These are phyloP conservation scores for Populus alba DNA, from an alignment of 345 rosid genomes.

Conservation along the genomic window DNA sequence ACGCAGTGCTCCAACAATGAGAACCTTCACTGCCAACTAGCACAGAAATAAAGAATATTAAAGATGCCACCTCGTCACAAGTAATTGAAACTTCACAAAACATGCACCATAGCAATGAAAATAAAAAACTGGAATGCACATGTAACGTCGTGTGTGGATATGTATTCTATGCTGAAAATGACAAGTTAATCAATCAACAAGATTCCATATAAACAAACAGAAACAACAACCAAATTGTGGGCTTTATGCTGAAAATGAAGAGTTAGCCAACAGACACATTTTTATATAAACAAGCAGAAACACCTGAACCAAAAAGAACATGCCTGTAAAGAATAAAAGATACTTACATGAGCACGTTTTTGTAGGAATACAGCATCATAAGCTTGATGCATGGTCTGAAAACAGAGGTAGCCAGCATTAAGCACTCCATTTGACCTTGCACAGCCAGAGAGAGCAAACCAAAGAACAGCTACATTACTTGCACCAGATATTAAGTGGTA, in stretches of 20 bases:
- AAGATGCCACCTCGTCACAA: not conserved
- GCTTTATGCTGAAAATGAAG: not conserved
- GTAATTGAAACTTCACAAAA: too few relatives aligned
- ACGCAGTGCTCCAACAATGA: slow-evolving; percentile 56
- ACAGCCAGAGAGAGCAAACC: slow-evolving; percentile 79
- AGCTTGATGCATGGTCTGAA: slow-evolving; percentile 74
- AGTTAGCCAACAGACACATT: not conserved
- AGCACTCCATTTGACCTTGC: slow-evolving; percentile 96
- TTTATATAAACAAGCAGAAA: not conserved
- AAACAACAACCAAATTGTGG: not conserved
- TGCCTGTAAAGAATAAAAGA: slow-evolving; percentile 1
- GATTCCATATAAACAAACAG: too few relatives aligned
- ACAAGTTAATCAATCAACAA: too few relatives aligned
- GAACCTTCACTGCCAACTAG: slow-evolving; percentile 59
- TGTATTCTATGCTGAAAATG: too few relatives aligned
- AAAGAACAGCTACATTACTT: slow-evolving; percentile 56
- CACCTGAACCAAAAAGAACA: not conserved
- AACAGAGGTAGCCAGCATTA: slow-evolving; percentile 89
- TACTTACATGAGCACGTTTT: slow-evolving; percentile 55
- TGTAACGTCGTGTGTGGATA: too few relatives aligned
- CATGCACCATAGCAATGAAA: too few relatives aligned
- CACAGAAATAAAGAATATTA: slow-evolving; percentile 22
- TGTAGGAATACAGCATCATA: slow-evolving; percentile 54
- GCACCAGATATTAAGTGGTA: slow-evolving; percentile 61
- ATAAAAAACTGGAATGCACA: too few relatives aligned